Evolutionary conservation across 306 rosid genomes (phyloP).

Genomic region (Quercus aquifolioides): DNA sequence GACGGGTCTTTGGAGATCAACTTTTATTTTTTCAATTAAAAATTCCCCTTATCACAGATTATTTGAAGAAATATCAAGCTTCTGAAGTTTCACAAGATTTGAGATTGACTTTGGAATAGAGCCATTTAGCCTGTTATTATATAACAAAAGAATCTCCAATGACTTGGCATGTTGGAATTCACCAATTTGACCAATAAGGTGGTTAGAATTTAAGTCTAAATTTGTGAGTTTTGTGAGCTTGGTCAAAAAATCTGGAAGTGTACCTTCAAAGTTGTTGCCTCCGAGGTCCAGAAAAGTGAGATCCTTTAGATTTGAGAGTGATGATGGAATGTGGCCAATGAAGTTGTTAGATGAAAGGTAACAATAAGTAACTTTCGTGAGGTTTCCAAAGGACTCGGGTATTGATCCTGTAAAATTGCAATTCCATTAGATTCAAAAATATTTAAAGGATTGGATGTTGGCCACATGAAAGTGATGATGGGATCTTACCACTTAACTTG

Average conservation of each 20-base stretch:
- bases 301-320: background rate
- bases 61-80: background rate
- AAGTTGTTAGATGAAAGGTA: background rate
- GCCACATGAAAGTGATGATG: too few species aligned
- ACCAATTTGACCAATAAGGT: background rate
- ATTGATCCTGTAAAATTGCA: background rate
- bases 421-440: too few species aligned
- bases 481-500: too few species aligned
- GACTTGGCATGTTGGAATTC: too few species aligned
- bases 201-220: too few species aligned
- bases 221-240: too few species aligned
- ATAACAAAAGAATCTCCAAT: background rate
- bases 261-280: background rate
- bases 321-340: constrained; percentile 12
- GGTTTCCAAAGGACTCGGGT: constrained; percentile 14
- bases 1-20: too few species aligned
- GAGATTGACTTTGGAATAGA: constrained; percentile 17
- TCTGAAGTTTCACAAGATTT: background rate
- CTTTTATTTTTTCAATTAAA: too few species aligned
- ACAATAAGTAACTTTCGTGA: background rate
- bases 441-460: too few species aligned
- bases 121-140: background rate
- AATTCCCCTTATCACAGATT: too few species aligned
- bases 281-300: background rate
- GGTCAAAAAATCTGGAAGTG: too few species aligned